These are phyloP conservation scores for Pythium chondricola DNA, from an alignment of 352 stramenopile genomes.

Conservation along the genomic window DNA sequence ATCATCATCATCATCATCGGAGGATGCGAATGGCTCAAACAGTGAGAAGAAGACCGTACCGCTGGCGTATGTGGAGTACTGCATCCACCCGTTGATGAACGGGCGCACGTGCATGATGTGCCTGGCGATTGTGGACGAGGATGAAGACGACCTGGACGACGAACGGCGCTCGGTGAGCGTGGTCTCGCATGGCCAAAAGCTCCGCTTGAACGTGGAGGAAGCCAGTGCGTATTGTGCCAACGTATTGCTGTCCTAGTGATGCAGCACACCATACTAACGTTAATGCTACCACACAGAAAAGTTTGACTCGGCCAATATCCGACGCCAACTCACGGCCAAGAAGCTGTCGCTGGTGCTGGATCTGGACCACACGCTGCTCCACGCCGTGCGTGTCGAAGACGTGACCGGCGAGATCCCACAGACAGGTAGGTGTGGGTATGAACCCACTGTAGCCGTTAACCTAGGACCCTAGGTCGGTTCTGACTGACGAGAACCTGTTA, in stretches of 20 bases:
- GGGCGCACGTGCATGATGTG: constrained; percentile 80
- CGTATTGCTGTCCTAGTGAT: no score
- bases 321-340: constrained; percentile 78
- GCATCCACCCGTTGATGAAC: constrained; percentile 68
- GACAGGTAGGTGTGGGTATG: constrained; percentile 28
- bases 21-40: constrained; percentile 1
- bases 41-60: background rate
- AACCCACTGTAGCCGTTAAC: no score
- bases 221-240: constrained; percentile 61
- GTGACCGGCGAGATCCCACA: constrained; percentile 49
- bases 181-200: constrained; percentile 83
- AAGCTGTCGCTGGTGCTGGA: constrained; percentile 95
- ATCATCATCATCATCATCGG: no score
- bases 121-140: constrained; percentile 58
- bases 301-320: constrained; percentile 81
- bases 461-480: no score
- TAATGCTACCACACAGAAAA: no score
- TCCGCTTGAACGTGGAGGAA: constrained; percentile 96
- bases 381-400: constrained; percentile 84
- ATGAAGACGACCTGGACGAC: constrained; percentile 55
- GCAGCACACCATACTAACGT: no score
- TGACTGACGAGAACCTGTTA: no score
- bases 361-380: constrained; percentile 96
- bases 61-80: constrained; percentile 71
- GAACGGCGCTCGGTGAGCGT: constrained; percentile 59